Conservation (phyloP, 2,329 filamentous ascomycete species). For the Neonectria sp. region DNA sequence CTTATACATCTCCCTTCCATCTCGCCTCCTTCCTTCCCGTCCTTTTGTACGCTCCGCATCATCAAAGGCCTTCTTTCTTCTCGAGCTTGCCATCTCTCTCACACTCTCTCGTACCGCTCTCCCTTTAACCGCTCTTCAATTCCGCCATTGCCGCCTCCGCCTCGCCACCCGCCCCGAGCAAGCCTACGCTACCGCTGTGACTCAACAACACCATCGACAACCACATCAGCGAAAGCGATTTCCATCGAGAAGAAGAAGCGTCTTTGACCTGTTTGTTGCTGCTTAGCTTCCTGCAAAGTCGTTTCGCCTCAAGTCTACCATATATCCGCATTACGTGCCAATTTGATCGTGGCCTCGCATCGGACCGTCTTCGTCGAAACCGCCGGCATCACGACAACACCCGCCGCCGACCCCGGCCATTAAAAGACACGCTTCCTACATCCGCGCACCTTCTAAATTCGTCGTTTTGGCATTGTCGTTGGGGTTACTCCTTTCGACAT, state of each 20-base stretch:
- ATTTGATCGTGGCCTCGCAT: constrained; percentile 20
- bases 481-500: constrained; percentile 42
- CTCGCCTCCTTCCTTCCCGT: constrained; percentile 51
- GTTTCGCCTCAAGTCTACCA: constrained; percentile 37
- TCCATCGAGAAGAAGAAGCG: constrained; percentile 54
- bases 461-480: constrained; percentile 43
- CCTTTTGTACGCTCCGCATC: constrained; percentile 51
- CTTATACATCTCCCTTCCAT: constrained; percentile 51
- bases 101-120: constrained; percentile 35
- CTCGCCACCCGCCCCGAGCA: constrained; percentile 46
- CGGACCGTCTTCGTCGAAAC: constrained; percentile 4
- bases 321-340: constrained; percentile 23
- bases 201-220: constrained; percentile 39
- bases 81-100: constrained; percentile 52
- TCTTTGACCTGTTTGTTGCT: constrained; percentile 43
- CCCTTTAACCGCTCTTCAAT: constrained; percentile 30
- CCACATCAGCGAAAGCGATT: constrained; percentile 37
- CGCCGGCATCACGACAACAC: constrained; percentile 16
- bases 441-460: constrained; percentile 27
- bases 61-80: constrained; percentile 55
- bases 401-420: constrained; percentile 30
- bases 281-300: constrained; percentile 33
- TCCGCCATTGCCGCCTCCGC: constrained; percentile 40
- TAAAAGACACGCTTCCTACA: constrained; percentile 30
- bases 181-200: constrained; percentile 45